phyloP scores from a whole-genome alignment of 2,329 filamentous ascomycete genomes.

The Fusarium coicis region DNA sequence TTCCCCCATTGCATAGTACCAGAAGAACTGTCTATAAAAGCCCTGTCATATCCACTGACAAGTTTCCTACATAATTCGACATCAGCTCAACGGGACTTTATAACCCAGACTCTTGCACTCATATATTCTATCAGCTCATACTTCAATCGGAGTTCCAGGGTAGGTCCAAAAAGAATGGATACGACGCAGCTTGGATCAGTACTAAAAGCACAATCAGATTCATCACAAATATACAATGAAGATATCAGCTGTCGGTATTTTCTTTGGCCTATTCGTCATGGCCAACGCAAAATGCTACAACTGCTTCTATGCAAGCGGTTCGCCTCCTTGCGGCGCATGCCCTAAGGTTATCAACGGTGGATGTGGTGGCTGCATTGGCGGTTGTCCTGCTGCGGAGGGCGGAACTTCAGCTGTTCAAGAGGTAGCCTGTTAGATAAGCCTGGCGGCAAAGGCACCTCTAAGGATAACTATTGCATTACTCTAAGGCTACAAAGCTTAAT shows the following conservation, averaged over 20 bases:
- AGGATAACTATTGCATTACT: accelerated
- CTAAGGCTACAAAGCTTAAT: background rate
- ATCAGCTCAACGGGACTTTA: background rate
- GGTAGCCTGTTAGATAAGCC: background rate
- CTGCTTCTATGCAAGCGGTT: background rate
- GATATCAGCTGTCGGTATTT: background rate
- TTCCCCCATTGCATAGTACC: background rate
- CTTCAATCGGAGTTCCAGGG: background rate
- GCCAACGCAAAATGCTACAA: background rate
- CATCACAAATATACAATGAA: background rate
- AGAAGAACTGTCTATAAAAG: background rate
- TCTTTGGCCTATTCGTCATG: background rate
- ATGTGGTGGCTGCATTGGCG: background rate
- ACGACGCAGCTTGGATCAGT: accelerated
- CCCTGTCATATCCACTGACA: background rate
- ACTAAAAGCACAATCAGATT: background rate
- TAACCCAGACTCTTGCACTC: accelerated
- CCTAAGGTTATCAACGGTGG: background rate
- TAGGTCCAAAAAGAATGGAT: background rate
- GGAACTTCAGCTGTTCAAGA: background rate
- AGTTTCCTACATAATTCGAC: background rate
- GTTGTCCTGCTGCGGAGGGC: background rate
- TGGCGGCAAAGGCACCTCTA: accelerated
- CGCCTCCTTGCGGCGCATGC: background rate
- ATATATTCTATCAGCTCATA: background rate